Evolutionary conservation across 305 asterid species (phyloP).

Genomic region (Solanum hybrid): DNA sequence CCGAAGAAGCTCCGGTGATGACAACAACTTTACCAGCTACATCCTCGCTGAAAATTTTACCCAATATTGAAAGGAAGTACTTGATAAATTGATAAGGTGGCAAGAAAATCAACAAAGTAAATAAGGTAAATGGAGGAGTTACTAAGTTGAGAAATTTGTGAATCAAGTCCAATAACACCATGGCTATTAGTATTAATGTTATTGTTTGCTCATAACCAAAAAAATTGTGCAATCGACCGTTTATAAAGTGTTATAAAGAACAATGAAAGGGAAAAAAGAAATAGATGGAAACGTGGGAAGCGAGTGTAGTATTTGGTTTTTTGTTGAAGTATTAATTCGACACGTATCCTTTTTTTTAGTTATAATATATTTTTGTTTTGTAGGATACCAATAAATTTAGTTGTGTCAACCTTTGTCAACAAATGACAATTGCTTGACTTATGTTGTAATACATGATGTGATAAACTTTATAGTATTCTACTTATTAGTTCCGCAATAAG

Average conservation of each 20-base stretch:
- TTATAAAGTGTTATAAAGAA: not conserved
- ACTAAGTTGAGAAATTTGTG: slow-evolving; percentile 54
- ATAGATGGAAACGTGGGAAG: not conserved
- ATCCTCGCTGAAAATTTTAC: slow-evolving; percentile 46
- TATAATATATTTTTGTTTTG: too few relatives aligned
- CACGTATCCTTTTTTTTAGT: not conserved
- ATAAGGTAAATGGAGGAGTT: slow-evolving; percentile 64
- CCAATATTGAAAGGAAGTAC: slow-evolving; percentile 41
- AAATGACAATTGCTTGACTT: not conserved
- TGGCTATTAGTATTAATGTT: not conserved
- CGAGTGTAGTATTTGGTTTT: not conserved
- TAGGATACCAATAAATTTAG: not conserved
- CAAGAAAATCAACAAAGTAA: slow-evolving; percentile 44
- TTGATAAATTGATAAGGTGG: slow-evolving; percentile 59
- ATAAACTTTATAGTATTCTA: too few relatives aligned
- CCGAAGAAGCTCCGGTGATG: slow-evolving; percentile 92
- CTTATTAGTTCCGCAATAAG: not conserved
- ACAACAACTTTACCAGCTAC: slow-evolving; percentile 61
- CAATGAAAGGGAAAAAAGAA: not conserved
- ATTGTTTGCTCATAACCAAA: too few relatives aligned
- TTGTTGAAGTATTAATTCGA: not conserved
- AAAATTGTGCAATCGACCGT: not conserved
- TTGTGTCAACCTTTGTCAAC: not conserved
- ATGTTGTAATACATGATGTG: not conserved
- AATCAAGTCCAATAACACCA: slow-evolving; percentile 31